phyloP scores from a whole-genome alignment of 768 basidiomycete species.

The Russula sp. region DNA sequence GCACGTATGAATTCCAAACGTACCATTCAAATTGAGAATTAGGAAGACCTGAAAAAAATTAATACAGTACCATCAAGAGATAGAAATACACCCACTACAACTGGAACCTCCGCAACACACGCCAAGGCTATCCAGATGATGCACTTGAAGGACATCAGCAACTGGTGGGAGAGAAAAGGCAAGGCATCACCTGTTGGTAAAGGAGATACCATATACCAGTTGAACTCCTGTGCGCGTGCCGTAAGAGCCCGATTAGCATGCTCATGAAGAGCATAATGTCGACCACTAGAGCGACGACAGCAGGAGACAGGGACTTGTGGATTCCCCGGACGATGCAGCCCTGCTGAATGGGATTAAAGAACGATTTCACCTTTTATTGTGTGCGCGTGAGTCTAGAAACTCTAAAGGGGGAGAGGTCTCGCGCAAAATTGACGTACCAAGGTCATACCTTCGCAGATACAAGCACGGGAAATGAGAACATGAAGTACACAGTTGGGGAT shows the following conservation, averaged over 20 bases:
- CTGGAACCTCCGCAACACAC: background rate
- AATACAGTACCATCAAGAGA: too few relatives aligned
- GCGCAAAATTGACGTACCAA: background rate
- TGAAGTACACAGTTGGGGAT: background rate
- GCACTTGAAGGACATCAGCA: background rate
- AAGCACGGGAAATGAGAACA: background rate
- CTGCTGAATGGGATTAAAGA: background rate
- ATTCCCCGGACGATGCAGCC: background rate
- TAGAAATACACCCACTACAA: background rate
- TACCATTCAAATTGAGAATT: too few relatives aligned
- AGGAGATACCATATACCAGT: background rate
- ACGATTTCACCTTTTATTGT: background rate
- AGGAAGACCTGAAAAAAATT: too few relatives aligned
- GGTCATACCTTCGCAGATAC: background rate
- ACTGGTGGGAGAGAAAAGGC: background rate
- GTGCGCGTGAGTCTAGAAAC: background rate
- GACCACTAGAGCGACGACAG: background rate
- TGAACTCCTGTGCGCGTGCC: background rate
- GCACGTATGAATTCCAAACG: too few relatives aligned
- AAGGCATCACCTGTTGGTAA: conserved; percentile 2
- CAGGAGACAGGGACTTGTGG: background rate
- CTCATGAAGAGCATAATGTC: background rate
- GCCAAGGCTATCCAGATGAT: conserved; percentile 6
- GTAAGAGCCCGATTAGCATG: background rate
- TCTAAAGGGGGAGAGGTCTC: background rate